These are phyloP conservation scores for Magnusiomyces paraingens DNA, from an alignment of 1,139 yeast species.

Conservation along the genomic window DNA sequence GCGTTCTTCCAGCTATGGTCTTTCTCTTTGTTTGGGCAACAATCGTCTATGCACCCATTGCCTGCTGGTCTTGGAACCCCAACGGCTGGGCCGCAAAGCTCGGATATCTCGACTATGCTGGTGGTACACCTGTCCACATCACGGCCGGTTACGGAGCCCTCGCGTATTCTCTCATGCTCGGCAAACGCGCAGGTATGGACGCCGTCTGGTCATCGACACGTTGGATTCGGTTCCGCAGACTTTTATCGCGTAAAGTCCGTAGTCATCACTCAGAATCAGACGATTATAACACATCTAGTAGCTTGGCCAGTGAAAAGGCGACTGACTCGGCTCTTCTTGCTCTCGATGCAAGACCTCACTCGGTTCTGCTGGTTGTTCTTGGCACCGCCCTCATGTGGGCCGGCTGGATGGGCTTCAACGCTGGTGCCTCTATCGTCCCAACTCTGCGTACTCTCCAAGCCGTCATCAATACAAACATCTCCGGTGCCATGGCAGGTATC, in stretches of 20 bases:
- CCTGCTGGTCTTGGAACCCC: slow-evolving; percentile 60
- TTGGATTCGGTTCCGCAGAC: too few relatives aligned
- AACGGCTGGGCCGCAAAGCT: slow-evolving; percentile 49
- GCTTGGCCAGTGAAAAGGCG: background rate
- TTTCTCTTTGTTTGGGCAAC: slow-evolving; percentile 51
- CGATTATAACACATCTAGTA: too few relatives aligned
- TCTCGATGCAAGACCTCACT: slow-evolving; percentile 30
- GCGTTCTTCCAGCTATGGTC: slow-evolving; percentile 47
- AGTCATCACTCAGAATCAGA: slow-evolving; percentile 18
- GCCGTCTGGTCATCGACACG: background rate
- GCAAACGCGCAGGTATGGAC: slow-evolving; percentile 35
- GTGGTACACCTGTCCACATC: slow-evolving; percentile 58
- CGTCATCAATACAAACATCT: slow-evolving; percentile 30
- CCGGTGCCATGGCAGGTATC: slow-evolving; percentile 33
- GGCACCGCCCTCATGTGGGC: slow-evolving; percentile 55
- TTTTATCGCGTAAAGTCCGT: too few relatives aligned
- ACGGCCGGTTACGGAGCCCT: slow-evolving; percentile 55
- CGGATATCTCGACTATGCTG: slow-evolving; percentile 58
- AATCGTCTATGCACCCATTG: slow-evolving; percentile 55
- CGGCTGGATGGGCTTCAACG: slow-evolving; percentile 89
- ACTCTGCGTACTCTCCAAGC: slow-evolving; percentile 42
- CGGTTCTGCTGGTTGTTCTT: slow-evolving; percentile 38
- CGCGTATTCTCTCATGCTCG: slow-evolving; percentile 54
- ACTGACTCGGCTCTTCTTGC: slow-evolving; percentile 4
- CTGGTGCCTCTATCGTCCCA: slow-evolving; percentile 67